A percentile compares a stretch with the other conserved stretches of the same genome.
Evolutionary conservation across 768 basidiomycete genomes (phyloP).

Genomic region (Suillus ampliporus): DNA sequence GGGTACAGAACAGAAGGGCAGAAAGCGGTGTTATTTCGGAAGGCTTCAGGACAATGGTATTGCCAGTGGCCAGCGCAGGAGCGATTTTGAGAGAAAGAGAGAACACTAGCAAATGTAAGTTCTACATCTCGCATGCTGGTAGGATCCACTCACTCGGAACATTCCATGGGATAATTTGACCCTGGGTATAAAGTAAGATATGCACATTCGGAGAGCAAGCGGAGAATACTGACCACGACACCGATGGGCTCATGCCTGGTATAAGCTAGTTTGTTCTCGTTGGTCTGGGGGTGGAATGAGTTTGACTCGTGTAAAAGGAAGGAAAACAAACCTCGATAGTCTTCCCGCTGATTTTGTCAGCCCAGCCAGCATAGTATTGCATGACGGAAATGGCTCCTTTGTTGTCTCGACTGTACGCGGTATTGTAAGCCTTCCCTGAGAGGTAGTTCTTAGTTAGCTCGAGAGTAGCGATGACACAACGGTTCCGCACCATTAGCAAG

Average conservation of each 20-base stretch:
- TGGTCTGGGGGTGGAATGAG: slow-evolving; percentile 46
- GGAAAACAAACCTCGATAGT: slow-evolving; percentile 46
- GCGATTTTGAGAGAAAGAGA: slow-evolving; percentile 79
- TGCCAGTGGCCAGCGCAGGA: slow-evolving; percentile 80
- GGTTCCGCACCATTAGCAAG: slow-evolving; percentile 60
- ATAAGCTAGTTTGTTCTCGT: slow-evolving; percentile 50
- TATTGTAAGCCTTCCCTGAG: slow-evolving; percentile 13
- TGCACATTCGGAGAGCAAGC: slow-evolving; percentile 28
- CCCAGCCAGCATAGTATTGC: slow-evolving; percentile 65
- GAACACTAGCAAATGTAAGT: slow-evolving; percentile 36
- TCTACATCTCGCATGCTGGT: background rate
- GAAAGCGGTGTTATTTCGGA: slow-evolving; percentile 80
- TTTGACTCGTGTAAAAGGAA: background rate
- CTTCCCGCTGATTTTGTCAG: slow-evolving; percentile 60
- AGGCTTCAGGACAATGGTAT: slow-evolving; percentile 79
- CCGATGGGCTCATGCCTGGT: slow-evolving; percentile 67
- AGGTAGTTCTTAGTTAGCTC: background rate
- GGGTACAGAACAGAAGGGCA: slow-evolving; percentile 54
- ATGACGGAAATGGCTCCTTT: slow-evolving; percentile 42
- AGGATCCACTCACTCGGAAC: slow-evolving; percentile 45
- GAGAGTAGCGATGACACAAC: slow-evolving; percentile 18
- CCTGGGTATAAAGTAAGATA: slow-evolving; percentile 29
- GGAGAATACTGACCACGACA: slow-evolving; percentile 41
- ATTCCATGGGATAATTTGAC: slow-evolving; percentile 73
- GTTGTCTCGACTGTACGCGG: slow-evolving; percentile 11